Evolutionary conservation across 2,329 filamentous ascomycete species (phyloP), one percentile per base, ranked within the genome.

Genomic region (Fusarium domesticum): DNA sequence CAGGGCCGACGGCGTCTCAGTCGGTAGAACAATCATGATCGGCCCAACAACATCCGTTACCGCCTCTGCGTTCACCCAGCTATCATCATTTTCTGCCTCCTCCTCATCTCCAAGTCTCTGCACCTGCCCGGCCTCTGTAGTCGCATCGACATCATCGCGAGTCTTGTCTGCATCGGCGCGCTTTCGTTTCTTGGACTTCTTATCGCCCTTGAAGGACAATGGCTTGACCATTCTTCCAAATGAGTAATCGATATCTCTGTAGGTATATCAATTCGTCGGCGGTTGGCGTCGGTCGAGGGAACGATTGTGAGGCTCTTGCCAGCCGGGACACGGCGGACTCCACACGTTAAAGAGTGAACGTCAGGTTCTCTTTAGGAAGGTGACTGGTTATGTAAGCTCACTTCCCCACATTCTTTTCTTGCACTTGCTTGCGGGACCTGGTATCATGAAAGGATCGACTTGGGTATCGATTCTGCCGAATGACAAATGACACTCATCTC

Each of bases 161-260:
- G 78, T 64, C 47, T 75, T 70, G 34, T 80, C 74, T 34, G 71
- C 71, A 40, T 75, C 73, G 37, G 77, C 70, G 57, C 87, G 83
- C 77, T 96, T 96, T 66, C 89, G 81, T 76, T 96, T 96, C 70
- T 93, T 96, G 47, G 81, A 72, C 72, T 93, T 93, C 70, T 95
- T 96, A 72, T 98, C 93, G 75, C 93, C 93, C 72, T 98, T 98
- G 77, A 98, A 98, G 37, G 83, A 77, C 46, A 98, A 80, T 37
- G 92, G 84, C 67, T 95, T 96, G 58, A 95, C 85, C 87, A 93
- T 93, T 50, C 53, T 70, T 57, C 35, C 14, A 35, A 32, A 43
- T 31, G 11, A 17, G 20, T 18, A n/a, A 14, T n/a, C 16, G 15
- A 25, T 25, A 17, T 18, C 11, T 23, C 15, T 18, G 11, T 28